These are phyloP conservation scores for Leptoxyphium fumago DNA, from an alignment of 2,329 filamentous ascomycete genomes.

Conservation along the genomic window DNA sequence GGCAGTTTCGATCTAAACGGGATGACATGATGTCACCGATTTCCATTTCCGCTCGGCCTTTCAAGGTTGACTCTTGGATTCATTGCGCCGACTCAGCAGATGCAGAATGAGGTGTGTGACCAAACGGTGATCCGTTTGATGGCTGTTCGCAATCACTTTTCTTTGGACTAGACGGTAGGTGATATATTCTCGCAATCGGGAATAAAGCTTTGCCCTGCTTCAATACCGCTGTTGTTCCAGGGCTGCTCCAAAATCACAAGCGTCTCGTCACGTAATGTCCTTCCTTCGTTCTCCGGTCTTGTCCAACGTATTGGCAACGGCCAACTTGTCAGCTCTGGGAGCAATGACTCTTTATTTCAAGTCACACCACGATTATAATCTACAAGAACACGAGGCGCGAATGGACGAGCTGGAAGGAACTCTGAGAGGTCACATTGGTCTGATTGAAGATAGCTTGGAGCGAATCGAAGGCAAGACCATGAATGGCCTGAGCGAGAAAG, in stretches of 20 bases:
- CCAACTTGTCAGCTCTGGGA: slow-evolving; percentile 8
- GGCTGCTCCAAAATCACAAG: background rate
- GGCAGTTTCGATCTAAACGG: too few relatives aligned
- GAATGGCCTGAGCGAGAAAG: slow-evolving; percentile 22
- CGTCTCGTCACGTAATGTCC: slow-evolving; percentile 1
- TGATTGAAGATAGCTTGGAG: slow-evolving; percentile 33
- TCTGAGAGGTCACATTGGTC: slow-evolving; percentile 30
- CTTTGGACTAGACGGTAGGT: too few relatives aligned
- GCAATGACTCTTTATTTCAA: slow-evolving; percentile 9
- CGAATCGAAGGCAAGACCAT: slow-evolving; percentile 28
- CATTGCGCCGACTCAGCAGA: too few relatives aligned
- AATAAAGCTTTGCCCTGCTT: too few relatives aligned
- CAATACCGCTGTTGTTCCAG: too few relatives aligned
- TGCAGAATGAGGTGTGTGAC: too few relatives aligned
- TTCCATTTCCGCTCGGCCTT: too few relatives aligned
- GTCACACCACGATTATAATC: slow-evolving; percentile 27
- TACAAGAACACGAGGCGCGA: slow-evolving; percentile 34
- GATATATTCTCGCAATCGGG: too few relatives aligned
- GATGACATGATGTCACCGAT: too few relatives aligned
- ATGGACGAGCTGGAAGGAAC: slow-evolving; percentile 35
- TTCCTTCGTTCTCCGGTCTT: slow-evolving; percentile 5
- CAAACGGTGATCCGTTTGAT: too few relatives aligned
- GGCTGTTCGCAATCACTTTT: too few relatives aligned
- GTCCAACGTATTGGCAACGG: slow-evolving; percentile 5
- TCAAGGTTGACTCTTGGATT: too few relatives aligned